Percentiles rank a stretch among this genome's conserved stretches.
Conservation (phyloP, 352 stramenopile species). For the Globisporangium viniferum region DNA sequence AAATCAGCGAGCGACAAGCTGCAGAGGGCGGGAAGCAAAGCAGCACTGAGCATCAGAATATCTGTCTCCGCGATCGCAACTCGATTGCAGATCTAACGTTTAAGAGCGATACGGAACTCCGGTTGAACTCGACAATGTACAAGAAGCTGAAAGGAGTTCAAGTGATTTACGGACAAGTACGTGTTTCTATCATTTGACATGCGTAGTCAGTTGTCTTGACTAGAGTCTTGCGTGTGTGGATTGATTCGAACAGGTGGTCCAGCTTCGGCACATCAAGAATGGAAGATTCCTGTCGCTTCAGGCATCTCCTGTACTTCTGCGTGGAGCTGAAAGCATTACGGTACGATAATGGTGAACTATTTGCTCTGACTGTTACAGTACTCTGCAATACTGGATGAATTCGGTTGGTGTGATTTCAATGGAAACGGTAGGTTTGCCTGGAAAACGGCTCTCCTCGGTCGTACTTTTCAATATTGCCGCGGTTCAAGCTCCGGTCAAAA, state of each 20-base stretch:
- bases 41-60: constrained; percentile 1
- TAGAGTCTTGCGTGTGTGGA: not conserved
- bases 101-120: constrained; percentile 61
- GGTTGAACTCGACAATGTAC: constrained; percentile 73
- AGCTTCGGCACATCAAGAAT: constrained; percentile 62
- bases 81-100: constrained; percentile 53
- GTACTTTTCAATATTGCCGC: constrained; percentile 51
- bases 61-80: constrained; percentile 21
- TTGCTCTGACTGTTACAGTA: not conserved
- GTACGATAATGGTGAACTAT: constrained; percentile 20
- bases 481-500: constrained; percentile 66
- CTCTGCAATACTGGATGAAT: not conserved
- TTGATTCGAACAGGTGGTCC: constrained; percentile 36
- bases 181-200: not conserved
- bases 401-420: not conserved
- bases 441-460: constrained; percentile 39
- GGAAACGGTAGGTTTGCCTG: constrained; percentile 39
- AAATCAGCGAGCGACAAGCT: constrained; percentile 3
- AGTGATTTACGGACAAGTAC: constrained; percentile 68
- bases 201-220: not conserved
- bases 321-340: constrained; percentile 47
- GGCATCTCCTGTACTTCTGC: constrained; percentile 36
- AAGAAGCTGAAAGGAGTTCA: constrained; percentile 55
- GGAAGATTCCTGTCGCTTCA: constrained; percentile 57
- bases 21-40: not conserved